Percentiles rank a stretch among this genome's conserved stretches.
Conservation (phyloP, 2,329 filamentous ascomycete genomes). For the Talaromyces pinophilus region DNA sequence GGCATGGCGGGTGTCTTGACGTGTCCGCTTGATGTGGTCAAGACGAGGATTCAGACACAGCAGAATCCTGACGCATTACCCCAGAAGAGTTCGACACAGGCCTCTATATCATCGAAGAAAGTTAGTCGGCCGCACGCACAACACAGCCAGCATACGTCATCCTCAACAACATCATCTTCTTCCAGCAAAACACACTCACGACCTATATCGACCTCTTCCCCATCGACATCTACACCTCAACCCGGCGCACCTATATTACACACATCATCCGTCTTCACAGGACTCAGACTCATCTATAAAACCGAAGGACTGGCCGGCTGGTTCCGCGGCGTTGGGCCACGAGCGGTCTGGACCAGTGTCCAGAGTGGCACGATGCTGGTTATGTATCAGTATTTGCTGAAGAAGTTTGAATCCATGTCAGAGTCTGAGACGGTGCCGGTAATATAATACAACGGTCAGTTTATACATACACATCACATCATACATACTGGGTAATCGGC, state of each 20-base stretch:
- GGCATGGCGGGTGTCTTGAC: slow-evolving; percentile 92
- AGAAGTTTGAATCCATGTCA: slow-evolving; percentile 66
- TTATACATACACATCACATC: background rate
- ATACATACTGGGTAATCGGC: slow-evolving; percentile 11
- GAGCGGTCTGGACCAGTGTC: slow-evolving; percentile 94
- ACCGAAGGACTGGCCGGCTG: slow-evolving; percentile 85
- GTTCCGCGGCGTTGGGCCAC: slow-evolving; percentile 91
- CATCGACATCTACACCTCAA: slow-evolving; percentile 76
- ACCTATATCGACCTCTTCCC: slow-evolving; percentile 84
- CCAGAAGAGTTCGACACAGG: slow-evolving; percentile 31
- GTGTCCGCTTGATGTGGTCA: slow-evolving; percentile 94
- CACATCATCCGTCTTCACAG: slow-evolving; percentile 84
- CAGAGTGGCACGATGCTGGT: slow-evolving; percentile 97
- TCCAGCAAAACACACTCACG: slow-evolving; percentile 58
- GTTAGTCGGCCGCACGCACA: slow-evolving; percentile 25
- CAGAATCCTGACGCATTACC: slow-evolving; percentile 57
- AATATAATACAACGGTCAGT: background rate
- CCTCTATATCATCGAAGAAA: slow-evolving; percentile 34
- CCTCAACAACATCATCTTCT: slow-evolving; percentile 26
- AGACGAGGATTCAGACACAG: slow-evolving; percentile 94
- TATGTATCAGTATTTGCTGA: slow-evolving; percentile 84
- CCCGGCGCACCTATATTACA: slow-evolving; percentile 79
- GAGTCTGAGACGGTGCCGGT: slow-evolving; percentile 11
- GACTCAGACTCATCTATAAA: slow-evolving; percentile 82
- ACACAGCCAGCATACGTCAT: slow-evolving; percentile 3